Evolutionary conservation across 2,329 filamentous ascomycete genomes (phyloP).

Genomic region (Colletotrichum sp.): DNA sequence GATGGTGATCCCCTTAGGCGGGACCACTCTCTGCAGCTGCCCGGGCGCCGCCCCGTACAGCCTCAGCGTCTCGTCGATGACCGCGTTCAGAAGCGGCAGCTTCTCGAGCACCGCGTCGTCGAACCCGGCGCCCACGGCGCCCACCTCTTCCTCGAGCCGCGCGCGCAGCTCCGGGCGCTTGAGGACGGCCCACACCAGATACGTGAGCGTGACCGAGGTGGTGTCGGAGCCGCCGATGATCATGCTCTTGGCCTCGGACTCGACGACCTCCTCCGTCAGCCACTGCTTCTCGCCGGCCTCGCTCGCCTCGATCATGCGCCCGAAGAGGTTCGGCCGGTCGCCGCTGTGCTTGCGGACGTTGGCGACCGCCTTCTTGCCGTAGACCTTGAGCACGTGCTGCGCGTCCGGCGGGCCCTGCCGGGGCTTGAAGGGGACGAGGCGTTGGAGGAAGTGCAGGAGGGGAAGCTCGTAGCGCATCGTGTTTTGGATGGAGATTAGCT

Average conservation of each 20-base stretch:
- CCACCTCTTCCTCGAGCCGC: conserved; percentile 39
- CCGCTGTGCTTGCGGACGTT: not conserved
- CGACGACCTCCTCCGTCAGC: conserved; percentile 33
- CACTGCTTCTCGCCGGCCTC: not conserved
- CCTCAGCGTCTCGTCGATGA: conserved; percentile 51
- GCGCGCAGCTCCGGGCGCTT: conserved; percentile 31
- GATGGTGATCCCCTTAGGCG: conserved; percentile 42
- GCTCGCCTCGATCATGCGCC: not conserved
- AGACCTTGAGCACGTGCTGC: not conserved
- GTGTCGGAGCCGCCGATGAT: conserved; percentile 60
- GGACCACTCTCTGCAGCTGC: conserved; percentile 43
- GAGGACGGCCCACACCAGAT: conserved; percentile 47
- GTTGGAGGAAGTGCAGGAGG: not conserved
- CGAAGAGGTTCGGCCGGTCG: not conserved
- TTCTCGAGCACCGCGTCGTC: conserved; percentile 35
- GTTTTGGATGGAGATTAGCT: not conserved
- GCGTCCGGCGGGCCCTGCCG: not conserved
- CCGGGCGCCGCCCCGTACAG: conserved; percentile 45
- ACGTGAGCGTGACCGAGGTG: conserved; percentile 54
- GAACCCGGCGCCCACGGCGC: conserved; percentile 24
- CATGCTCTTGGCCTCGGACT: conserved; percentile 43
- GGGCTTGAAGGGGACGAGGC: not conserved
- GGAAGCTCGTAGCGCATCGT: not conserved
- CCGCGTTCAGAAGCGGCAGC: conserved; percentile 44
- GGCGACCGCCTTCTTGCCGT: not conserved